A percentile compares a stretch with the other conserved stretches of the same genome.
phyloP scores from a whole-genome alignment of 2,329 filamentous ascomycete species.

The Exophiala viscosa region DNA sequence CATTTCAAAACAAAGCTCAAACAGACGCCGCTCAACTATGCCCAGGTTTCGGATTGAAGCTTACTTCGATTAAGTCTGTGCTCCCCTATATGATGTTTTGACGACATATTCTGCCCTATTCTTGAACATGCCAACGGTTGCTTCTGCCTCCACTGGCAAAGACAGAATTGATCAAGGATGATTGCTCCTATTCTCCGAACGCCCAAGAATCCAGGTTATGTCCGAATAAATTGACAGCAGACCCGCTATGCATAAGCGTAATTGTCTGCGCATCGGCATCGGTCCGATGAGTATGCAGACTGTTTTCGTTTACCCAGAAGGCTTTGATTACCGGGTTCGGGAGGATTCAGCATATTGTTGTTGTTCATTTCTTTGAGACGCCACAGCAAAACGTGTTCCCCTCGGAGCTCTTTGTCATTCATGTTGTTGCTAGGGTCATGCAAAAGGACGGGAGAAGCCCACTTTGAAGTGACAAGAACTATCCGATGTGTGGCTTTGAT shows the following conservation, averaged over 20 bases:
- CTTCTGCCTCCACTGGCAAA: background rate
- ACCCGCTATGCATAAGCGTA: conserved; percentile 18
- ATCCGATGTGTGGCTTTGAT: too few species aligned
- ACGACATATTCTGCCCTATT: background rate
- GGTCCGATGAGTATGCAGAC: background rate
- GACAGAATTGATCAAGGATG: conserved; percentile 2
- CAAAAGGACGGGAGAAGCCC: background rate
- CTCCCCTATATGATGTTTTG: background rate
- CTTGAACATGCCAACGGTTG: too few species aligned
- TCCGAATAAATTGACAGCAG: conserved; percentile 12
- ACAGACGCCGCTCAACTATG: conserved; percentile 23
- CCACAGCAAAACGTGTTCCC: too few species aligned
- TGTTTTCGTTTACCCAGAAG: too few species aligned
- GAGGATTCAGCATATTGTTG: too few species aligned
- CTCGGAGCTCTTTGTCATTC: background rate
- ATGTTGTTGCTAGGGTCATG: background rate
- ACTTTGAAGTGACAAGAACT: background rate
- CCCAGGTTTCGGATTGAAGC: conserved; percentile 7
- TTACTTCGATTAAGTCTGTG: background rate
- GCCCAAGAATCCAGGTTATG: conserved; percentile 11
- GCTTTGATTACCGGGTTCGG: too few species aligned
- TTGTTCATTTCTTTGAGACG: background rate
- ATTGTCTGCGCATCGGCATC: conserved; percentile 6
- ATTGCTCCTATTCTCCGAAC: conserved; percentile 9
- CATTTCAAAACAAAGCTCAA: conserved; percentile 28